Percentiles rank a stretch among this genome's conserved stretches.
Evolutionary conservation across 306 rosid species (phyloP).

Genomic region (Canavalia gladiata): DNA sequence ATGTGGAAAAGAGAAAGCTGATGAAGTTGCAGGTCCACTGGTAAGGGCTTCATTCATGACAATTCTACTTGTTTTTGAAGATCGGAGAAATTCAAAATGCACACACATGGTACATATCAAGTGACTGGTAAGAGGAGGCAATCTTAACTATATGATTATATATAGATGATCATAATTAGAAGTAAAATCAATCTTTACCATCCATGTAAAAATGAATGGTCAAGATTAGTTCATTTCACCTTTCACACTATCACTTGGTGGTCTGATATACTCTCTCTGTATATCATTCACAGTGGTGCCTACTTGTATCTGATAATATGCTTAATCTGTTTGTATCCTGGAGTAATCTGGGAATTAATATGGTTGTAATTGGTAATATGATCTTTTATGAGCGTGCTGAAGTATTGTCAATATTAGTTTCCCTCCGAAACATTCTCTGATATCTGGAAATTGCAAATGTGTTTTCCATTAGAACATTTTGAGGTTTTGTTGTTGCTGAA

Average conservation of each 20-base stretch:
- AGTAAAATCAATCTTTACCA: not conserved
- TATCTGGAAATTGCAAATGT: conserved; percentile 6
- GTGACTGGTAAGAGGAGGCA: not conserved
- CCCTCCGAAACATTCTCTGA: not conserved
- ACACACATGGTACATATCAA: not conserved
- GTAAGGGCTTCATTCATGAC: conserved; percentile 52
- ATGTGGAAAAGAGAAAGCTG: conserved; percentile 86
- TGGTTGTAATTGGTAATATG: conserved; percentile 8
- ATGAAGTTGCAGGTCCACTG: conserved; percentile 89
- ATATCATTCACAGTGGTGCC: not conserved
- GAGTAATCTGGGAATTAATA: conserved; percentile 27
- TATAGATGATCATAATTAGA: not conserved
- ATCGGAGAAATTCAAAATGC: not conserved
- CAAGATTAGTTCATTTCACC: not conserved
- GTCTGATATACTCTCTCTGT: not conserved
- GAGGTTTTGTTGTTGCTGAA: conserved; percentile 6
- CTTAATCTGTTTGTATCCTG: not conserved
- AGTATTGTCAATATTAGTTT: not conserved
- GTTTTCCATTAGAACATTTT: not conserved
- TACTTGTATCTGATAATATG: conserved; percentile 1
- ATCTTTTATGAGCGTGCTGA: not conserved
- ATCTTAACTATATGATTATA: not conserved
- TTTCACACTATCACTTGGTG: not conserved
- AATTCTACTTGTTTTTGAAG: conserved; percentile 23
- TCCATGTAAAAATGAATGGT: not conserved